Base-by-base conservation (phyloP, 78 protist species). In the Pigoraptor vietnamica region DNA sequence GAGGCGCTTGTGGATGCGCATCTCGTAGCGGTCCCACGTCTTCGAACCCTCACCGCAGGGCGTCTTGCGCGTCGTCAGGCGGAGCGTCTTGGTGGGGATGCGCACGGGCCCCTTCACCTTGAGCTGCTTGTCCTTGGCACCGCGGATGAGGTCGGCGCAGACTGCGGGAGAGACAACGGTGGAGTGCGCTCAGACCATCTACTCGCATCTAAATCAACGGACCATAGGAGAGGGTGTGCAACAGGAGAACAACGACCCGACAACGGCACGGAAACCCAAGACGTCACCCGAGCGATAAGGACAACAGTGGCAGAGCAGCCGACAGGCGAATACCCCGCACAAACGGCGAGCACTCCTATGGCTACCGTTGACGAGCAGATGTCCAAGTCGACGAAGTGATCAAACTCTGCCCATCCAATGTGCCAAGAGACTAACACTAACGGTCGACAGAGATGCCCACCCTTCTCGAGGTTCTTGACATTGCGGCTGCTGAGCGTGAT, bases 11-110 rank as follows among this genome's bases (percentile, higher is more conserved):
- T 99, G 99, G 96, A 99, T 96, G 91, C 99, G 95, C 99, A 99
- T 99, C 95, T 99, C 99, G 94, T 92, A 99, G 39, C 97, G 93
- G 96, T 99, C 99, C 99, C 99, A 99, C 88, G 99, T 99, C 95
- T 98, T 99, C 96, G 99, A 96, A 95, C 99, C 99, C 94, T 99
- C 98, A 94, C 99, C 99, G 95, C 99, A 98, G 67, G 99, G 99
- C 33, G 99, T 96, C 95, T 99, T 99, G 81, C 99, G 95, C 95
- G 99, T 98, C 92, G 99, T 98, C 90, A 99, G 95, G 90, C 97
- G 95, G 87, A 99, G 98, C 2, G 40, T 79, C 48, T 37, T 90
- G 81, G 90, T 87, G 90, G 90, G 90, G 81, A 87, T 19, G 37
- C 90, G 90, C 36, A 87, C 90, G 90, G 90, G 90, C 35, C 90